Evolutionary conservation across 1,284 basidiomycete species (phyloP).

Genomic region (Tilletia caries): DNA sequence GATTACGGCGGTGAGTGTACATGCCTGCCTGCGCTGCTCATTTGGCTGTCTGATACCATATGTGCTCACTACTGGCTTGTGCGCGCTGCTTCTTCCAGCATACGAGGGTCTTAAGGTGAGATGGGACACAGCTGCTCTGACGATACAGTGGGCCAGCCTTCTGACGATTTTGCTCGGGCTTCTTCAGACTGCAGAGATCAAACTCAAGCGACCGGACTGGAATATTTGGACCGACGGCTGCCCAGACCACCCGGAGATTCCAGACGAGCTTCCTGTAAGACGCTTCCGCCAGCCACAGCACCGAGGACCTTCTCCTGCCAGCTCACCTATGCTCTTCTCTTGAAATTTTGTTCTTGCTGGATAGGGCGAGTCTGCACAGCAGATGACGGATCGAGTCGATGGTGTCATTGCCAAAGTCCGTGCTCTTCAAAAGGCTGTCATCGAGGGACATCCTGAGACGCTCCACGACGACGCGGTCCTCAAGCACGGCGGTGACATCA

Average conservation of each 20-base stretch:
- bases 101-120: conserved; percentile 43
- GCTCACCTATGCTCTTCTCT: no score
- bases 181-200: conserved; percentile 38
- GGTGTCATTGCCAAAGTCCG: conserved; percentile 42
- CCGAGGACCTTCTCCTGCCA: no score
- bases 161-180: neutral
- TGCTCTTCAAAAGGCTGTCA: conserved; percentile 31
- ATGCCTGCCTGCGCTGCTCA: neutral
- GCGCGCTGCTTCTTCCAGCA: conserved; percentile 2
- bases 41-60: conserved; percentile 4
- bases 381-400: conserved; percentile 46
- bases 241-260: conserved; percentile 36
- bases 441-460: conserved; percentile 26
- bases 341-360: no score
- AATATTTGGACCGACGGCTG: conserved; percentile 49
- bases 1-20: conserved; percentile 42
- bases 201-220: conserved; percentile 39
- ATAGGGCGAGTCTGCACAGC: conserved; percentile 41
- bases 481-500: conserved; percentile 37
- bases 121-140: conserved; percentile 5
- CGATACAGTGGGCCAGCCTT: neutral
- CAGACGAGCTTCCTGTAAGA: conserved; percentile 30
- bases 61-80: neutral
- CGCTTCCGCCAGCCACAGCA: neutral
- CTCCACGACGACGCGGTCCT: conserved; percentile 26